phyloP scores from a whole-genome alignment of 768 basidiomycete genomes.

The Pleurotus platypus region DNA sequence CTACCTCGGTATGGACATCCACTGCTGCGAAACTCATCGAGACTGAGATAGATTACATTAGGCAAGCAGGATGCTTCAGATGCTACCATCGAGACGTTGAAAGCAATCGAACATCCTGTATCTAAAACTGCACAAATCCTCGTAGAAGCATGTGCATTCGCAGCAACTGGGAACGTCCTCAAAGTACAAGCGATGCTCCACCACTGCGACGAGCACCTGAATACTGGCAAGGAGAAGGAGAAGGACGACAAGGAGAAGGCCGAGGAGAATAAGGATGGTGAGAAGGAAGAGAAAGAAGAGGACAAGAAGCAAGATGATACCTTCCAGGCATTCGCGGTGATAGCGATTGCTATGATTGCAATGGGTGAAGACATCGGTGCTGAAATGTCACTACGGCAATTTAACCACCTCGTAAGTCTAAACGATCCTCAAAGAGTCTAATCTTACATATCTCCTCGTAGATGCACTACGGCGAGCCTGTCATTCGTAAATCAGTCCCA shows the following conservation, averaged over 20 bases:
- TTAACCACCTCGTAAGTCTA: conserved; percentile 85
- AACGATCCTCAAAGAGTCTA: background rate
- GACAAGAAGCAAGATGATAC: conserved; percentile 55
- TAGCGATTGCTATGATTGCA: conserved; percentile 90
- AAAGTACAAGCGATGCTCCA: conserved; percentile 92
- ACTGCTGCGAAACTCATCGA: background rate
- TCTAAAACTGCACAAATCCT: conserved; percentile 89
- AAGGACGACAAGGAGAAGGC: conserved; percentile 43
- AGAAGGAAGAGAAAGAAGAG: conserved; percentile 43
- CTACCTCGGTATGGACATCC: conserved; percentile 68
- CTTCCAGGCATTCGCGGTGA: conserved; percentile 88
- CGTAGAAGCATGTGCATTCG: conserved; percentile 91
- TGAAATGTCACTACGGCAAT: conserved; percentile 96
- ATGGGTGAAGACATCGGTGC: conserved; percentile 99
- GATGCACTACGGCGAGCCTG: conserved; percentile 98
- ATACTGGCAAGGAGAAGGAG: conserved; percentile 47
- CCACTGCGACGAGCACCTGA: conserved; percentile 89
- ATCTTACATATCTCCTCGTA: conserved; percentile 24
- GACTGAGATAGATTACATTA: conserved; percentile 22
- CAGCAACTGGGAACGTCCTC: conserved; percentile 92
- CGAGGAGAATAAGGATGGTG: conserved; percentile 55
- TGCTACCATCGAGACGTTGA: conserved; percentile 88
- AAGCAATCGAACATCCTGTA: conserved; percentile 90
- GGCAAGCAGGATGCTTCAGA: conserved; percentile 91
- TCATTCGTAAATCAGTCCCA: conserved; percentile 89